Evolutionary conservation across 2,329 filamentous ascomycete genomes (phyloP).

Genomic region (Lomentospora prolificans): DNA sequence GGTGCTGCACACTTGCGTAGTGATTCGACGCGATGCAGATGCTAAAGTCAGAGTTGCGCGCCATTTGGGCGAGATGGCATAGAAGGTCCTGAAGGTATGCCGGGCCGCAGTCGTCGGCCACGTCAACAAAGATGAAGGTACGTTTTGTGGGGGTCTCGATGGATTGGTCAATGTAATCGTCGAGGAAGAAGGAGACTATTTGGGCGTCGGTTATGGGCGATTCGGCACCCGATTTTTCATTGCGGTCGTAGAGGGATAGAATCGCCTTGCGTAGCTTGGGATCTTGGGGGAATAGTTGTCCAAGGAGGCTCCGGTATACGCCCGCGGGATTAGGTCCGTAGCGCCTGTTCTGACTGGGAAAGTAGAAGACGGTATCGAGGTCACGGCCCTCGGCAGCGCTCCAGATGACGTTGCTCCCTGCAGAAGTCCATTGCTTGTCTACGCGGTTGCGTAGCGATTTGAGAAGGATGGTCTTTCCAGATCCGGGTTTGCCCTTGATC

Average conservation of each 20-base stretch:
- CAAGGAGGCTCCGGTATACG: slow-evolving; percentile 19
- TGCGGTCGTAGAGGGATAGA: slow-evolving; percentile 12
- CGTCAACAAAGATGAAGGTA: slow-evolving; percentile 23
- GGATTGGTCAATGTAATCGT: slow-evolving; percentile 19
- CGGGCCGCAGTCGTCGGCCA: slow-evolving; percentile 16
- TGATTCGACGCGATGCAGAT: slow-evolving; percentile 20
- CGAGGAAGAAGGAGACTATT: slow-evolving; percentile 21
- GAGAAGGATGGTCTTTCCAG: slow-evolving; percentile 21
- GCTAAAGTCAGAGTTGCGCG: slow-evolving; percentile 22
- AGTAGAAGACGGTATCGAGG: slow-evolving; percentile 13
- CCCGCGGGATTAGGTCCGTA: slow-evolving; percentile 14
- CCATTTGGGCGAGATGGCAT: slow-evolving; percentile 18
- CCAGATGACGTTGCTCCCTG: slow-evolving; percentile 18
- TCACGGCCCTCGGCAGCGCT: slow-evolving; percentile 15
- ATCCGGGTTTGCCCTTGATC: slow-evolving; percentile 21
- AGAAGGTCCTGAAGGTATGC: slow-evolving; percentile 19
- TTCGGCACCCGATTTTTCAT: slow-evolving; percentile 5
- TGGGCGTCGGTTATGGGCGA: slow-evolving; percentile 17
- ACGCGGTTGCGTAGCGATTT: slow-evolving; percentile 18
- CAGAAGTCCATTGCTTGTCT: slow-evolving; percentile 18
- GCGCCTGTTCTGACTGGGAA: slow-evolving; percentile 6
- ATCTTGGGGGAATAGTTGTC: slow-evolving; percentile 21
- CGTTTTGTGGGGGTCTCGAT: slow-evolving; percentile 18
- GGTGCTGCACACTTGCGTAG: slow-evolving; percentile 7
- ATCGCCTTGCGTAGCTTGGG: slow-evolving; percentile 18